Base-by-base conservation (phyloP, 805 yeast genomes). In the Kurtzmaniella cleridarum region DNA sequence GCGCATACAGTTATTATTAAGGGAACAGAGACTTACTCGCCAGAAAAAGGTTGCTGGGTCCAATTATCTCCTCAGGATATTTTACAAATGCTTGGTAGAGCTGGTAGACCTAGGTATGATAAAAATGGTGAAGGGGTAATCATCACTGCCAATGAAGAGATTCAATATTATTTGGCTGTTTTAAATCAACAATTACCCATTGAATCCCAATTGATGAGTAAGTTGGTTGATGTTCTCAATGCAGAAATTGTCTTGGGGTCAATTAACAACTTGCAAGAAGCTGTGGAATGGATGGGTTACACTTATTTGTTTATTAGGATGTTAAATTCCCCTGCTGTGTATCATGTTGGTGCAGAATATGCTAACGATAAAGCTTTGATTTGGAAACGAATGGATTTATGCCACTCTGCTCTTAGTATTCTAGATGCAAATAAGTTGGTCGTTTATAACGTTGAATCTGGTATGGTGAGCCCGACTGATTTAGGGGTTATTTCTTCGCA, bases 1-100 rank as follows among this genome's bases (percentile, higher is more conserved):
- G 96, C 96, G 0, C 96, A 90, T 53, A 87, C 96, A 0, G 97
- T 89, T 24, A 81, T 89, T 20, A 85, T 89, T 45, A 87, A 87
- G 53, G 98, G 98, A 0, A 91, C 98, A 0, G 95, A 87, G 52
- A 81, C 89, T 0, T 93, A 95, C 52, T 84, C 93, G 4, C 97
- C 99, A 0, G 93, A 84, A 46, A 77, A 76, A 45, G 95, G 97
- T 39, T 64, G 76, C 5, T 91, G 98, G 97, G 79, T 79, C 2
- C 93, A 86, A 53, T 64, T 91, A n/a, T 82, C 95, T 0, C 95
- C 97, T 0, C 98, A 91, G 52, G 98, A 93, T 62, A 83, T 91
- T 29, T 60, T 91, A 8, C 98, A 91, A 62, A 91, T 91, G 98
- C 69, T 91, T n/a, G 98, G 98, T 28, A 78, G 98, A 66, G 98